A percentile compares a stretch with the other conserved stretches of the same genome.
These are phyloP conservation scores for Peribolospora kevripleyi DNA, from an alignment of 768 basidiomycete genomes.

Conservation along the genomic window DNA sequence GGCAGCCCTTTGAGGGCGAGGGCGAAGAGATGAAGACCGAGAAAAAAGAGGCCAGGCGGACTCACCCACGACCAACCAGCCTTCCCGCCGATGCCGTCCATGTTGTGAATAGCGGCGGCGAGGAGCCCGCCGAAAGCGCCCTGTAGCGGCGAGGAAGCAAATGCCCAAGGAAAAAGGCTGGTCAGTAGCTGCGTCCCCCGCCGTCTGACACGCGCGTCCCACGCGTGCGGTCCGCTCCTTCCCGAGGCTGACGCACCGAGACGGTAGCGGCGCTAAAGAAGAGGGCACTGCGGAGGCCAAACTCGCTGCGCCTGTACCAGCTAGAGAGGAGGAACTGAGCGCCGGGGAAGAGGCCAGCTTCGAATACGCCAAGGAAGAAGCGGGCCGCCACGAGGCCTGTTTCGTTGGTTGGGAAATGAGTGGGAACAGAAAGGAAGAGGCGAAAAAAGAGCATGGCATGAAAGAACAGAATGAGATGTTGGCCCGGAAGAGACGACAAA, in stretches of 20 bases:
- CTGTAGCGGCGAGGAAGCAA: background rate
- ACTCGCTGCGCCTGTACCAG: conserved; percentile 66
- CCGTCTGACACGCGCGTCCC: conserved; percentile 12
- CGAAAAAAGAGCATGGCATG: conserved; percentile 22
- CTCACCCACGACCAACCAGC: conserved; percentile 27
- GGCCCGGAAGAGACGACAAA: no score
- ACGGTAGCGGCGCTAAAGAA: conserved; percentile 60
- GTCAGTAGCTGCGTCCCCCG: no score
- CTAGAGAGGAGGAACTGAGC: conserved; percentile 17
- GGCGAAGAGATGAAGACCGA: no score
- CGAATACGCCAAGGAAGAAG: conserved; percentile 38
- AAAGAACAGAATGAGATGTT: conserved; percentile 14
- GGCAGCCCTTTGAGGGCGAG: no score
- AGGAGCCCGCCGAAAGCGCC: conserved; percentile 28
- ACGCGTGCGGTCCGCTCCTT: no score
- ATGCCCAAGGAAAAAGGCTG: conserved; percentile 38
- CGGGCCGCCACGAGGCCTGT: conserved; percentile 18
- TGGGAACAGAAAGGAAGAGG: background rate
- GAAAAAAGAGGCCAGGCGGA: background rate
- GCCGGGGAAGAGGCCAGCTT: conserved; percentile 56
- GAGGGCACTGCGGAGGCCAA: conserved; percentile 41
- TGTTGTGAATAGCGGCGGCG: conserved; percentile 30
- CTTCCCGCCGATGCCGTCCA: conserved; percentile 31
- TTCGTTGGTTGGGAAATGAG: conserved; percentile 1
- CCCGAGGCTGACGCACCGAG: conserved; percentile 21